Conservation (phyloP, 2,329 filamentous ascomycete species). For the Nemania bipapillata region DNA sequence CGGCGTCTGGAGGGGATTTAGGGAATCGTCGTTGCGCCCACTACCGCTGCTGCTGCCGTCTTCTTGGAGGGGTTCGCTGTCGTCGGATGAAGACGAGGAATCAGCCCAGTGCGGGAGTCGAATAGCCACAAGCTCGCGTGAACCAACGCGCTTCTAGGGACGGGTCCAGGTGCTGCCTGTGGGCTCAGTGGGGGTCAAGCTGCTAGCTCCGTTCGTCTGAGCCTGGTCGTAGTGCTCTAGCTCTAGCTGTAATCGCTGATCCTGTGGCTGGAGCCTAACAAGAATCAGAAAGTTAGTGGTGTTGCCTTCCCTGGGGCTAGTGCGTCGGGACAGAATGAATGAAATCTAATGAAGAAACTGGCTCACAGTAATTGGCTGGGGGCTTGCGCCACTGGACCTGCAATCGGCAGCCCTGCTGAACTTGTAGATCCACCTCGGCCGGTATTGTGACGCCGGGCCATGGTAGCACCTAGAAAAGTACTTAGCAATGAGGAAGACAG, state of each 20-base stretch:
- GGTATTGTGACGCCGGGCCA: conserved; percentile 6
- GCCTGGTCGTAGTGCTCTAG: not conserved
- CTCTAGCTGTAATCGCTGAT: not conserved
- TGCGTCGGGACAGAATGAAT: not conserved
- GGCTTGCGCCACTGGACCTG: not conserved
- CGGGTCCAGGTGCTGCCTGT: conserved; percentile 28
- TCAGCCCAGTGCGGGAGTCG: conserved; percentile 30
- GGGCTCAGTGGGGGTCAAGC: conserved; percentile 15
- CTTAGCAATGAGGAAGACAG: too few species aligned
- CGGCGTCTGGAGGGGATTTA: conserved; percentile 12
- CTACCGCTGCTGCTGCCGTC: not conserved
- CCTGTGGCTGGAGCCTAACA: conserved; percentile 25
- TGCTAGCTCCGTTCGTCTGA: conserved; percentile 5
- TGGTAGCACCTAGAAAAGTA: not conserved
- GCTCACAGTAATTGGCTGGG: conserved; percentile 34
- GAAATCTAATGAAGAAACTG: not conserved
- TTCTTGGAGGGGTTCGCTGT: conserved; percentile 1
- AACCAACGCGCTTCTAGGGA: conserved; percentile 39
- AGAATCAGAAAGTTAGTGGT: not conserved
- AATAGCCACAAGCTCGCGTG: conserved; percentile 42
- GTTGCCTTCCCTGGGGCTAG: not conserved
- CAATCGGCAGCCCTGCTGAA: not conserved
- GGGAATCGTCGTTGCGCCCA: not conserved
- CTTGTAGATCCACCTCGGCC: conserved; percentile 19
- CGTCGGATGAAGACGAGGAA: conserved; percentile 20